Evolutionary conservation across 2,329 filamentous ascomycete species (phyloP), one percentile per base, ranked within the genome.

Genomic region (Ophiostoma ips): DNA sequence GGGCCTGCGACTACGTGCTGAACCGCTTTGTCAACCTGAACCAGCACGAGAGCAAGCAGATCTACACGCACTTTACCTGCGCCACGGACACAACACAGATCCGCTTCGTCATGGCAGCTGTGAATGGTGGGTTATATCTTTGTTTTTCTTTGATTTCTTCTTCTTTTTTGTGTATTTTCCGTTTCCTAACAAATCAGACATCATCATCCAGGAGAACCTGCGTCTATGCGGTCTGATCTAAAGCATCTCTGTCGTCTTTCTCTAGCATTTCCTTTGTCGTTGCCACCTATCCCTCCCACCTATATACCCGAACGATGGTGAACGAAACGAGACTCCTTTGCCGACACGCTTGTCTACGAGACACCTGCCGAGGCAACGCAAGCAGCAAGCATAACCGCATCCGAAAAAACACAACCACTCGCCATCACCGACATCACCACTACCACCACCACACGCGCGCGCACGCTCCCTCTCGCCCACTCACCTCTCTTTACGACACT

Each of bases 131-230:
- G 82, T 47, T 35, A 35, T 28, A 5, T 28, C 8, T 28, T 13
- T 15, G 1, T 4, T 28, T 8, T 16, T 28, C 16, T 35, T 35
- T 3, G 12, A 35, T 13, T 8, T 15, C 47, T 19, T n/a, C 13
- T 40, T 28, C 8, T 5, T 11, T 9, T 30, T 8, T 28, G 8
- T 40, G n/a, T n/a, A n/a, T 11, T 9, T 30, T 8, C 11, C 10
- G 3, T 40, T 18, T 36, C 50, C 71, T 81, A 69, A 83, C 61
- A 6, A 44, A 1, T 2, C 58, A 95, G 92, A 98, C 71, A 98
- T 98, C 68, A 98, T 98, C 71, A 98, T 98, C 68, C 92, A 98
- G 74, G 92, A 96, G 72, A 98, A 98, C 72, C 81, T 98, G 57
- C 84, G 92, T 41, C 54, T 58, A 24, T 59, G 57, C 46, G 57